Conservation (phyloP, 306 rosid genomes). For the Dryas alaskensis region DNA sequence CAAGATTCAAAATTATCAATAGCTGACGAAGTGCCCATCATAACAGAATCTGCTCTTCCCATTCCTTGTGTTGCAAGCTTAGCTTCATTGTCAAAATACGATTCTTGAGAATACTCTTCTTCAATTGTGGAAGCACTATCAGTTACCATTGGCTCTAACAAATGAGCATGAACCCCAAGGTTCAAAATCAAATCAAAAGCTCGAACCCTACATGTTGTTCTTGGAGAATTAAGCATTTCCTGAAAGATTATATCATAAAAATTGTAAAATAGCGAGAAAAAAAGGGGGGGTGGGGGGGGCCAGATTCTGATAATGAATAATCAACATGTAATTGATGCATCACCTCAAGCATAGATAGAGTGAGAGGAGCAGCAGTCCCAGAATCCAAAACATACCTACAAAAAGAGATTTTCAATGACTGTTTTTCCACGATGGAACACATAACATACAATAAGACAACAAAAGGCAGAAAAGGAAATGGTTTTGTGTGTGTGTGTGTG, state of each 20-base stretch:
- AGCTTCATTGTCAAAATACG: constrained; percentile 68
- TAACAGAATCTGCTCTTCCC: constrained; percentile 44
- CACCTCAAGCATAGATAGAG: constrained; percentile 98
- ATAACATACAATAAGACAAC: constrained; percentile 18
- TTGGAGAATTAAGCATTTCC: constrained; percentile 93
- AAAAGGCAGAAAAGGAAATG: constrained; percentile 17
- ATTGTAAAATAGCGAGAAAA: constrained; percentile 18
- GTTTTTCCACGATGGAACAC: constrained; percentile 23
- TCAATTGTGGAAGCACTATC: constrained; percentile 67
- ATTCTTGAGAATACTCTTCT: constrained; percentile 84
- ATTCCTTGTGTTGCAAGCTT: constrained; percentile 60
- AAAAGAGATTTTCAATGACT: constrained; percentile 29
- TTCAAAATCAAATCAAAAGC: constrained; percentile 96
- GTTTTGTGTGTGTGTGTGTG: neutral
- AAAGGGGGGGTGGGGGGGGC: neutral
- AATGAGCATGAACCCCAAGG: constrained; percentile 99
- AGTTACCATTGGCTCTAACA: constrained; percentile 74
- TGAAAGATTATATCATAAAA: constrained; percentile 37
- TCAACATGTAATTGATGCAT: constrained; percentile 28
- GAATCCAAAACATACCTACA: constrained; percentile 92
- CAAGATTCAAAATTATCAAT: constrained; percentile 74
- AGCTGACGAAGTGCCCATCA: constrained; percentile 54
- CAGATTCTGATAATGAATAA: neutral
- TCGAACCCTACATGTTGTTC: constrained; percentile 73
- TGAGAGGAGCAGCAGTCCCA: constrained; percentile 92